Evolutionary conservation across 1,284 basidiomycete genomes (phyloP), one percentile per base, ranked within the genome.

Genomic region (Ceratobasidium sp.): DNA sequence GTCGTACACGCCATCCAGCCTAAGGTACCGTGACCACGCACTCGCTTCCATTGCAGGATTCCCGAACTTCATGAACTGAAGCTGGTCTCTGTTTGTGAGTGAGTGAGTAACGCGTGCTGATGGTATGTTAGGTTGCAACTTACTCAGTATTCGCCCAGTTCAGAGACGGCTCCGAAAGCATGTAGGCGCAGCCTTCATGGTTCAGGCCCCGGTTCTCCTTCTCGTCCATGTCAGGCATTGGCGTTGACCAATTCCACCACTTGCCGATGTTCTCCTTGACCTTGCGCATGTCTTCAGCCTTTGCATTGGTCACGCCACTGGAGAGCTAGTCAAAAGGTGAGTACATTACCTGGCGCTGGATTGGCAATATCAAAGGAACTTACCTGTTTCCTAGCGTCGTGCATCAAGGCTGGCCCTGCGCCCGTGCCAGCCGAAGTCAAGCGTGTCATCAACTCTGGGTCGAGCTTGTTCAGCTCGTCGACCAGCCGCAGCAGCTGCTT

Each of bases 1-100:
- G n/a, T n/a, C n/a, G 26, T 15, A 33, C 57, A 2, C 15, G 28
- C 38, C 26, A 17, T 61, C 23, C 20, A 15, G 57, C 57, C 57
- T 33, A 28, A 61, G 28, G 26, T 9, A 61, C 7, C 28, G 15
- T 1, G 23, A 4, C 57, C 57, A 61, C 9, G 38, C 13, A 38
- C 57, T 61, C 33, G 57, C 13, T 3, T 61, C 57, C 57, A 61
- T 61, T 15, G 57, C 26, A 15, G 57, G 57, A 28, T 61, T 61
- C 26, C 26, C n/a, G 15, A 33, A 61, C 57, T 4, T 13, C 10
- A 23, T 59, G 23, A 59, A 59, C 57, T 59, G 57, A 33, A 26
- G 23, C 7, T 3, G 2, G 57, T 5, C 57, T 26, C 57, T 59
- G 23, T 33, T 12, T 5, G 54, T n/a, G n/a, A 6, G n/a, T 20